A percentile compares a stretch with the other conserved stretches of the same genome.
Evolutionary conservation across 805 yeast species (phyloP).

Genomic region (Sugiyamaella boreocaroliniensis): DNA sequence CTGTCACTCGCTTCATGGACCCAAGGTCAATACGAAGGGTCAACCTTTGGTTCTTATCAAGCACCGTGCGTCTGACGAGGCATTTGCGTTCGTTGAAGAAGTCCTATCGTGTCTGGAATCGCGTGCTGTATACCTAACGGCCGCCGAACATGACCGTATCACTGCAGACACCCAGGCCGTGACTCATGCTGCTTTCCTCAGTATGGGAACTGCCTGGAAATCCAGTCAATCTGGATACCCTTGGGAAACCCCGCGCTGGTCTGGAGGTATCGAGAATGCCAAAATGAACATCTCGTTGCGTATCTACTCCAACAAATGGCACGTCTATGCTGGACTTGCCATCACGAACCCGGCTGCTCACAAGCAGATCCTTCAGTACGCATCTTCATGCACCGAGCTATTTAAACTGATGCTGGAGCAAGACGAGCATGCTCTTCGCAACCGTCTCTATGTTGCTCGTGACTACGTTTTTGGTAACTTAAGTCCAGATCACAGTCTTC

Average conservation of each 20-base stretch:
- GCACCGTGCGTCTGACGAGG: conserved; percentile 56
- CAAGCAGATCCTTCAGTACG: conserved; percentile 81
- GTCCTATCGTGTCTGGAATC: conserved; percentile 71
- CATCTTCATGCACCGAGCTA: conserved; percentile 74
- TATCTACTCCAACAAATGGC: conserved; percentile 92
- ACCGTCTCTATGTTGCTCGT: conserved; percentile 60
- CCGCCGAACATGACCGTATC: conserved; percentile 86
- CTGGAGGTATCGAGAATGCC: conserved; percentile 93
- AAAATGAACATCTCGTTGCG: conserved; percentile 88
- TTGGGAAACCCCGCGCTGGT: conserved; percentile 76
- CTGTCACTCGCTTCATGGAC: conserved; percentile 92
- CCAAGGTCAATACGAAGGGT: conserved; percentile 78
- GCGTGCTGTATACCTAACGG: conserved; percentile 66
- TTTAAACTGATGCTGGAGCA: conserved; percentile 78
- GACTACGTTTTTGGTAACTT: conserved; percentile 66
- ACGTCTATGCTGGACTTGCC: conserved; percentile 95
- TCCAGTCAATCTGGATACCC: conserved; percentile 63
- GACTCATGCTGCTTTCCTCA: conserved; percentile 92
- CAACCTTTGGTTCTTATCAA: conserved; percentile 86
- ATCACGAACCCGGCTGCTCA: conserved; percentile 95
- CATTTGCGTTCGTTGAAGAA: conserved; percentile 53
- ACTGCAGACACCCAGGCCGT: conserved; percentile 99
- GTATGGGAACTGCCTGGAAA: conserved; percentile 97
- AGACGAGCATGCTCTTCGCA: conserved; percentile 47
- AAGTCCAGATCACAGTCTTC: conserved; percentile 46